Evolutionary conservation across 805 yeast species (phyloP).

Genomic region (Metschnikowia gelsemii): DNA sequence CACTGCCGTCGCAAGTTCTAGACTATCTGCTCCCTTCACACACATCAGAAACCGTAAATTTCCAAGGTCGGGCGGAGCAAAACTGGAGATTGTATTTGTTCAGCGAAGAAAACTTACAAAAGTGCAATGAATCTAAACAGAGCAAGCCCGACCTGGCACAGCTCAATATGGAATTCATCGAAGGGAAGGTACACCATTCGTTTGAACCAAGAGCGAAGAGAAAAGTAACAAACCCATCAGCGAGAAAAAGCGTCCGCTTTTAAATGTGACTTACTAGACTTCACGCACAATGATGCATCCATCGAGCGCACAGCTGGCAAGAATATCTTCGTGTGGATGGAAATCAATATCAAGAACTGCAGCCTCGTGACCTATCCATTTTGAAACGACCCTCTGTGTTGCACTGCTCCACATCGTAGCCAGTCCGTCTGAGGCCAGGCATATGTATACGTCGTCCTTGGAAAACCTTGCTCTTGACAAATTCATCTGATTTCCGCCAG

Average conservation of each 20-base stretch:
- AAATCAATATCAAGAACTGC: conserved; percentile 60
- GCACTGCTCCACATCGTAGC: conserved; percentile 61
- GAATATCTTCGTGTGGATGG: conserved; percentile 41
- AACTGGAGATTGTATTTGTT: conserved; percentile 33
- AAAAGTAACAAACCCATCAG: no score
- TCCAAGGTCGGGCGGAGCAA: conserved; percentile 5
- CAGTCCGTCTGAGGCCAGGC: conserved; percentile 65
- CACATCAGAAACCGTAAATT: conserved; percentile 21
- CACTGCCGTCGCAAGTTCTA: no score
- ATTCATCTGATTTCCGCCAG: conserved; percentile 50
- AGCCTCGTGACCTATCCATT: conserved; percentile 61
- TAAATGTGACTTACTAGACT: conserved; percentile 1
- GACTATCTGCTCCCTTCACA: conserved; percentile 19
- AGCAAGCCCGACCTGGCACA: conserved; percentile 22
- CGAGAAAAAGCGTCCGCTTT: conserved; percentile 20
- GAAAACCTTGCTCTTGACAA: conserved; percentile 51
- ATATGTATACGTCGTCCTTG: conserved; percentile 37
- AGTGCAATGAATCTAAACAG: conserved; percentile 25
- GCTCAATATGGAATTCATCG: conserved; percentile 23
- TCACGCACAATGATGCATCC: conserved; percentile 51
- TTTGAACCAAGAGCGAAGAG: background rate
- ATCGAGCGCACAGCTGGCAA: conserved; percentile 55
- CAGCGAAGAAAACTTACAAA: conserved; percentile 31
- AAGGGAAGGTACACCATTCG: background rate
- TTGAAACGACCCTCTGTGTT: conserved; percentile 46